phyloP scores from a whole-genome alignment of 2,329 filamentous ascomycete species.

The Lachnellula arida region DNA sequence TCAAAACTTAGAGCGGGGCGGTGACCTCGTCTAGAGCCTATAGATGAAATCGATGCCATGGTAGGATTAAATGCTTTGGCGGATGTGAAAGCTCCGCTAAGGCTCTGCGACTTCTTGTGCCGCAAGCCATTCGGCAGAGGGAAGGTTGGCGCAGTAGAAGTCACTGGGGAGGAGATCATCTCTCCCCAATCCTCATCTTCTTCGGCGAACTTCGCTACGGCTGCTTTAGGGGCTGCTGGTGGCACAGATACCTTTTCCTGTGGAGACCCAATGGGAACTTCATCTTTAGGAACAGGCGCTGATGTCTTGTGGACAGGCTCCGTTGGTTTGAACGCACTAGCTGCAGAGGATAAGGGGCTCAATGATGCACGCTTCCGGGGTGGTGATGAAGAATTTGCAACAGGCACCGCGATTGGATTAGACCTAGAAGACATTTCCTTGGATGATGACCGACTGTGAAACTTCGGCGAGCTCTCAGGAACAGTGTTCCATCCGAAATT shows the following conservation, averaged over 20 bases:
- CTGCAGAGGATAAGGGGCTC: neutral
- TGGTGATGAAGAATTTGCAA: neutral
- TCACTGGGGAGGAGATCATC: conserved; percentile 33
- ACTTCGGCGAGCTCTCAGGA: neutral
- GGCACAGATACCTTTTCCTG: neutral
- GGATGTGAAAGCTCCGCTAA: conserved; percentile 4
- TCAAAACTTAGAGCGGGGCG: conserved; percentile 7
- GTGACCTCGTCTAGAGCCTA: conserved; percentile 2
- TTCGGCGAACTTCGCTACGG: conserved; percentile 12
- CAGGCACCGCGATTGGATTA: neutral
- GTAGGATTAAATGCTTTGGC: neutral
- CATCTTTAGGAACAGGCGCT: neutral
- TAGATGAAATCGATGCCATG: neutral
- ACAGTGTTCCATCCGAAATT: conserved; percentile 23
- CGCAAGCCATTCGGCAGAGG: conserved; percentile 2
- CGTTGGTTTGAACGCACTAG: neutral
- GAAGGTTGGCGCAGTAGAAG: conserved; percentile 12
- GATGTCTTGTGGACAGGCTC: neutral
- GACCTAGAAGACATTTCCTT: neutral
- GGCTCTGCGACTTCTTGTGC: conserved; percentile 23
- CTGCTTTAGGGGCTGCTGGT: neutral
- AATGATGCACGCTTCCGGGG: neutral
- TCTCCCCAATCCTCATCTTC: conserved; percentile 36
- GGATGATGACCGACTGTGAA: neutral
- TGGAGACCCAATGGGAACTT: neutral